Base-by-base conservation (phyloP, 1,139 yeast genomes). In the Suhomyces terraborum region DNA sequence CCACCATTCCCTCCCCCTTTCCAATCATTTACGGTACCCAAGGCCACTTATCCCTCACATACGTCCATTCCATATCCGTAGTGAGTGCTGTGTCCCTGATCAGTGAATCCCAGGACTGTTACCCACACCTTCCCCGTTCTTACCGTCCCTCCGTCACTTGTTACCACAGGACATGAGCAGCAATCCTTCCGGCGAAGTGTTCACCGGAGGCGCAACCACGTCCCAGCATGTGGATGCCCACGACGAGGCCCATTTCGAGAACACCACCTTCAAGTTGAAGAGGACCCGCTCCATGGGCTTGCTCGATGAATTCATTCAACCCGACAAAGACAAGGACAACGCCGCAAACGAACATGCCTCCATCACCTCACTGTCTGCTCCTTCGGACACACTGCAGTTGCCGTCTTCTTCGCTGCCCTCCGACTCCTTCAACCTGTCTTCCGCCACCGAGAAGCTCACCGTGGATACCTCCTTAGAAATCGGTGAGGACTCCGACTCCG, bases 211-310 rank as follows among this genome's bases (percentile, higher is more conserved):
- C 29, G 77, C 77, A 37, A 67, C 78, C 43, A 76, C 80, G 21
- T 69, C 81, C 16, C 79, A 75, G 56, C 81, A 77, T 41, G 79
- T 86, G 17, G 87, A 83, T 45, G 91, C 94, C 10, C 73, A 76
- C 37, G 82, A 82, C 60, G 88, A 83, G 45, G 80, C 77, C 43
- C 86, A 84, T 56, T 88, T 88, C 56, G 76, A 80, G 46, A 79
- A 77, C 47, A 78, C 88, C 9, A 78, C 94, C 3, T 88, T 85
- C 61, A 82, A 82, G 54, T 68, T 88, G 56, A 88, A 88, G 56
- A 69, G 96, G 56, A 88, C 96, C 22, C 75, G 94, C 55, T 85
- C 95, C 6, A 73, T 88, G 75, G 96, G 96, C 1, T 62, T 87
- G 17, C 69, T 88, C 51, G 95, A 86, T 56, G 87, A 82, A 51